Evolutionary conservation across 176 grass and related monocot species (phyloP).

Genomic region (Alopecurus myosuroides): DNA sequence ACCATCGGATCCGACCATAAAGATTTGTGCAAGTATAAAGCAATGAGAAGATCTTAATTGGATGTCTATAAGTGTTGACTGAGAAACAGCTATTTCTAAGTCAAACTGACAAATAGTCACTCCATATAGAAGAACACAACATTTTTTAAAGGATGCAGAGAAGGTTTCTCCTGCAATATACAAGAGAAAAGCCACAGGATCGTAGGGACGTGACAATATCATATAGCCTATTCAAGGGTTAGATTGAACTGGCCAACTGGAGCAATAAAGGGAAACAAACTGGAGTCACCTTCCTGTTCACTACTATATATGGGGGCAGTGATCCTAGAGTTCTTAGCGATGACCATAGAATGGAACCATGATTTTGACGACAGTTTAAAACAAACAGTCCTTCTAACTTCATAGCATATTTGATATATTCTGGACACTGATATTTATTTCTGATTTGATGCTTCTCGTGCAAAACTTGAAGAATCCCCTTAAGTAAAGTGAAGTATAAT

Average conservation of each 20-base stretch:
- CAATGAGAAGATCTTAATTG: neutral
- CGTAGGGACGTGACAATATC: neutral
- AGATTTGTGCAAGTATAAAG: neutral
- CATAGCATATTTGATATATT: neutral
- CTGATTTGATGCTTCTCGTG: neutral
- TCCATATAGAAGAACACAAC: neutral
- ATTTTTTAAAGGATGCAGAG: neutral
- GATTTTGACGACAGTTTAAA: neutral
- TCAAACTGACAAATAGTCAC: neutral
- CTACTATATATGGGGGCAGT: neutral
- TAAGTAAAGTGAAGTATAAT: neutral
- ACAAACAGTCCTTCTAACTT: neutral
- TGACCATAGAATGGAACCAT: neutral
- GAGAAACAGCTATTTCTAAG: neutral
- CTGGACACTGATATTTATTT: neutral
- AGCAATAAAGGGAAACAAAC: neutral
- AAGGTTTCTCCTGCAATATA: neutral
- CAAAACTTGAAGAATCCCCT: neutral
- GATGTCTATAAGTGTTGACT: neutral
- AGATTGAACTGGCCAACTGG: neutral
- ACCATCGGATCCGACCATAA: neutral
- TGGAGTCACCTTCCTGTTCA: neutral
- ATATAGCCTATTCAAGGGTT: neutral
- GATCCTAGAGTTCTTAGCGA: neutral
- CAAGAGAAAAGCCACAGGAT: neutral